Evolutionary conservation across 2,329 filamentous ascomycete species (phyloP).

Genomic region (Phoma herbarum): DNA sequence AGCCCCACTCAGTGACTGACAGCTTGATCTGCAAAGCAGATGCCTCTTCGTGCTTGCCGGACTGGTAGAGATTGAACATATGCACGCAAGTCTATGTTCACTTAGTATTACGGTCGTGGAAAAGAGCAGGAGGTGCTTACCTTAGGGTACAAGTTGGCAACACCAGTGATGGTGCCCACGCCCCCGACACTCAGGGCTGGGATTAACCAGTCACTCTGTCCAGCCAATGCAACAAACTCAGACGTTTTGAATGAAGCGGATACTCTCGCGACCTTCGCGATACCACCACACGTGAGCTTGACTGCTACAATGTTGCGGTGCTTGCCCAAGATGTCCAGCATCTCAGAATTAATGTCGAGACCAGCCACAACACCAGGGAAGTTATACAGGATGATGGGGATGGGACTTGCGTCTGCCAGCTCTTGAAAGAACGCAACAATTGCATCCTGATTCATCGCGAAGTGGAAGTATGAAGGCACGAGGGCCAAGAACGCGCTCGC

Average conservation of each 20-base stretch:
- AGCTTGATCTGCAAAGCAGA: constrained; percentile 61
- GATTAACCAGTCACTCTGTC: constrained; percentile 59
- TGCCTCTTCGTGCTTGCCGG: constrained; percentile 60
- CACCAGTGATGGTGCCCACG: constrained; percentile 68
- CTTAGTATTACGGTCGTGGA: constrained; percentile 10
- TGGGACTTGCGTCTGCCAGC: constrained; percentile 50
- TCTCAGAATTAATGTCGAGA: constrained; percentile 56
- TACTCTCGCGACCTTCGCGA: constrained; percentile 55
- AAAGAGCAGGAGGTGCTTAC: constrained; percentile 22
- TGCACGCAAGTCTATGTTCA: constrained; percentile 52
- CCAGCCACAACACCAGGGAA: constrained; percentile 57
- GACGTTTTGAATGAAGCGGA: constrained; percentile 49
- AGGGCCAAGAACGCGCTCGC: constrained; percentile 53
- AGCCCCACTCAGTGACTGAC: constrained; percentile 64
- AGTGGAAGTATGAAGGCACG: constrained; percentile 53
- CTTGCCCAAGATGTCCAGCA: constrained; percentile 47
- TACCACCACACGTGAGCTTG: constrained; percentile 51
- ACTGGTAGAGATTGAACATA: constrained; percentile 58
- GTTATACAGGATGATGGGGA: constrained; percentile 60
- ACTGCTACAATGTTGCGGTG: constrained; percentile 51
- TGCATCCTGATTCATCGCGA: constrained; percentile 50
- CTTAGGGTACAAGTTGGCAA: constrained; percentile 69
- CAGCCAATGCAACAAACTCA: constrained; percentile 53
- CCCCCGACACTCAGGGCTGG: constrained; percentile 67
- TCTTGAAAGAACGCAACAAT: constrained; percentile 50